Evolutionary conservation across 1,284 basidiomycete genomes (phyloP).

Genomic region (Crepidotus sp.): DNA sequence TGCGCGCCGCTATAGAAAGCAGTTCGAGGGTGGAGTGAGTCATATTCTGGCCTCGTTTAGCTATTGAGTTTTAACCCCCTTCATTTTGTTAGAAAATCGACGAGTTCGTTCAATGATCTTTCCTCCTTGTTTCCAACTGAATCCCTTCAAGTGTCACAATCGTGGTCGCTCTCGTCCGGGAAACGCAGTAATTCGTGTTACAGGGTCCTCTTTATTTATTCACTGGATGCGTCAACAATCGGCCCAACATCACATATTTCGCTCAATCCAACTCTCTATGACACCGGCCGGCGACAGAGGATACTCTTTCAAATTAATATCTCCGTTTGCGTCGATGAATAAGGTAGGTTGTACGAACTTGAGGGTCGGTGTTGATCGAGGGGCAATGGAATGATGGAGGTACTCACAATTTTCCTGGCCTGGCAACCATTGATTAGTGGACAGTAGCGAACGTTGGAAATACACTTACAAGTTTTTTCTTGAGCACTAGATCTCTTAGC

Average conservation of each 20-base stretch:
- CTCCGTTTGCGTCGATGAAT: slow-evolving; percentile 44
- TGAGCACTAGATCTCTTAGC: slow-evolving; percentile 65
- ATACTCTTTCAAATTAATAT: slow-evolving; percentile 72
- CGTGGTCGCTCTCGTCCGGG: slow-evolving; percentile 49
- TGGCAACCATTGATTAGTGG: slow-evolving; percentile 21
- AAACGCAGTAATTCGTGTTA: slow-evolving; percentile 25
- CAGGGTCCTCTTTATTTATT: background rate
- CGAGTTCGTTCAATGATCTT: slow-evolving; percentile 28
- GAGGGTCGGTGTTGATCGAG: no score
- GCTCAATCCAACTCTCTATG: slow-evolving; percentile 75
- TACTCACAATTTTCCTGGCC: slow-evolving; percentile 56
- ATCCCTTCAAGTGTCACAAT: slow-evolving; percentile 42
- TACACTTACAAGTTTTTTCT: slow-evolving; percentile 63
- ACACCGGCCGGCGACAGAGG: slow-evolving; percentile 60
- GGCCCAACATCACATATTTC: slow-evolving; percentile 36
- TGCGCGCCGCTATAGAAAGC: slow-evolving; percentile 51
- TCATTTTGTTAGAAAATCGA: slow-evolving; percentile 34
- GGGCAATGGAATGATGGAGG: no score
- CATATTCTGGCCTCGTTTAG: background rate
- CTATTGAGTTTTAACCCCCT: background rate
- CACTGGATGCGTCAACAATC: no score
- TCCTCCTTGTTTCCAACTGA: slow-evolving; percentile 1
- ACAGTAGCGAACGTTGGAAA: background rate
- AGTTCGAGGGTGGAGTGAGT: slow-evolving; percentile 64
- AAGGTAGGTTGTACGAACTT: slow-evolving; percentile 73